Evolutionary conservation across 371 early-diverging fungal genomes (phyloP).

Genomic region (Apophysomyces sp.): DNA sequence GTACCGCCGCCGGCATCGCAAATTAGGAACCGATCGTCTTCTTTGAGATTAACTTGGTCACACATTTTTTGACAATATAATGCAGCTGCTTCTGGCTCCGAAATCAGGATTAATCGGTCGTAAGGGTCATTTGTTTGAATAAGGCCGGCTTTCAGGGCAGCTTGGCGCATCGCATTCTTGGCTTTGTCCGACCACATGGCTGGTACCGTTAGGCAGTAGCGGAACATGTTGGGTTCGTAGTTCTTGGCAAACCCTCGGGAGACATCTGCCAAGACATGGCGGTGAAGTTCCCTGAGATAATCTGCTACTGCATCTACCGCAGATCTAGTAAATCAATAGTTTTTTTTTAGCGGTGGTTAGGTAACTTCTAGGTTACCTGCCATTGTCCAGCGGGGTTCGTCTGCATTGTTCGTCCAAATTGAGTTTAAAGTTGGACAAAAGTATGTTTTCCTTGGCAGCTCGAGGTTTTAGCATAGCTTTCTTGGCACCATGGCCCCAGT

Average conservation of each 20-base stretch:
- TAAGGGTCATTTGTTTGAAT: conserved; percentile 45
- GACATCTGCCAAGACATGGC: conserved; percentile 39
- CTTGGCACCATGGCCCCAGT: conserved; percentile 59
- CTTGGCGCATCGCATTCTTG: conserved; percentile 55
- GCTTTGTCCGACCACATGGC: conserved; percentile 55
- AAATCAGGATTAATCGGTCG: conserved; percentile 53
- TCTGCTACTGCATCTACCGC: conserved; percentile 36
- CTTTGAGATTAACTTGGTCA: conserved; percentile 48
- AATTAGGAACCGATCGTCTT: conserved; percentile 57
- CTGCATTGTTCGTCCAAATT: conserved; percentile 46
- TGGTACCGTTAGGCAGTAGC: conserved; percentile 51
- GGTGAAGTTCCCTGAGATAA: conserved; percentile 36
- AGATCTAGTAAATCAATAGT: conserved; percentile 15
- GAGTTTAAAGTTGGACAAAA: conserved; percentile 55
- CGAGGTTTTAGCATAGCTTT: conserved; percentile 47
- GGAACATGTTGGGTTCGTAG: conserved; percentile 35
- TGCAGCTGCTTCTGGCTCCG: conserved; percentile 64
- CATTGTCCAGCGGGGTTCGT: conserved; percentile 36
- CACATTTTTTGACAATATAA: conserved; percentile 57
- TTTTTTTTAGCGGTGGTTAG: neutral
- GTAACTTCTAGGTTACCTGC: conserved; percentile 16
- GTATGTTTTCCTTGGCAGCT: conserved; percentile 47
- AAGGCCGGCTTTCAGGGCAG: conserved; percentile 52
- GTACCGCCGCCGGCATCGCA: conserved; percentile 70
- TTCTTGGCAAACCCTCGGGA: conserved; percentile 45